Conservation (phyloP, 768 basidiomycete species). For the Leccinum boreale region DNA sequence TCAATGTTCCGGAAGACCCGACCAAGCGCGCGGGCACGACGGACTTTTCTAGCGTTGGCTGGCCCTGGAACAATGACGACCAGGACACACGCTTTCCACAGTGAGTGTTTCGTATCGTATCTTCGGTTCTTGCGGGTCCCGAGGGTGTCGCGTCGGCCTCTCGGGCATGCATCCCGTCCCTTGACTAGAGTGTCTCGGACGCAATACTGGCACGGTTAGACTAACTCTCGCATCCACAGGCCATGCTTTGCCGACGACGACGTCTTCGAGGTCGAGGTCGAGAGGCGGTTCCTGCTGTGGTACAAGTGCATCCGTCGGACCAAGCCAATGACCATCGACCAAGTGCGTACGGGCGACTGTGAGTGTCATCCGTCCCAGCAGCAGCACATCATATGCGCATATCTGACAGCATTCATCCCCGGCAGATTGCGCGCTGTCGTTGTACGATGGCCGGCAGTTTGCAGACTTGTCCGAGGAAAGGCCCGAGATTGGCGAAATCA, state of each 20-base stretch:
- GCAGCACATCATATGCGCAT: not conserved
- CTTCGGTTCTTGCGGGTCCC: not conserved
- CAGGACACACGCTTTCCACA: slow-evolving; percentile 5
- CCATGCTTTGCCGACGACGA: slow-evolving; percentile 16
- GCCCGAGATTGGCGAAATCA: slow-evolving; percentile 23
- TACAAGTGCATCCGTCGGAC: slow-evolving; percentile 29
- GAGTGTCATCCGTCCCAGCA: not conserved
- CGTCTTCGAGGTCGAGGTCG: slow-evolving; percentile 18
- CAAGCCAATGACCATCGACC: slow-evolving; percentile 15
- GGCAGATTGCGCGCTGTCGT: slow-evolving; percentile 22
- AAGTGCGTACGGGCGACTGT: slow-evolving; percentile 22
- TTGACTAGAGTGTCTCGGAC: not conserved
- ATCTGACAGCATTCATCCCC: not conserved
- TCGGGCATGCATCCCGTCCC: not conserved
- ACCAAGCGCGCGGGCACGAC: not conserved
- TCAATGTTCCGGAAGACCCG: slow-evolving; percentile 6
- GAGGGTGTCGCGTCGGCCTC: not conserved
- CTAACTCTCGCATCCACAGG: not conserved
- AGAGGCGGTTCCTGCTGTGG: slow-evolving; percentile 17
- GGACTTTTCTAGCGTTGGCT: not conserved
- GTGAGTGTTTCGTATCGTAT: slow-evolving; percentile 5
- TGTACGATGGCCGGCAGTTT: slow-evolving; percentile 14
- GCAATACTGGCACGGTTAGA: not conserved
- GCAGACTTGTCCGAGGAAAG: slow-evolving; percentile 15
- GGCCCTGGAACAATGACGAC: slow-evolving; percentile 15